Conservation (phyloP, 1,139 yeast genomes). For the Yamadazyma friedrichii region DNA sequence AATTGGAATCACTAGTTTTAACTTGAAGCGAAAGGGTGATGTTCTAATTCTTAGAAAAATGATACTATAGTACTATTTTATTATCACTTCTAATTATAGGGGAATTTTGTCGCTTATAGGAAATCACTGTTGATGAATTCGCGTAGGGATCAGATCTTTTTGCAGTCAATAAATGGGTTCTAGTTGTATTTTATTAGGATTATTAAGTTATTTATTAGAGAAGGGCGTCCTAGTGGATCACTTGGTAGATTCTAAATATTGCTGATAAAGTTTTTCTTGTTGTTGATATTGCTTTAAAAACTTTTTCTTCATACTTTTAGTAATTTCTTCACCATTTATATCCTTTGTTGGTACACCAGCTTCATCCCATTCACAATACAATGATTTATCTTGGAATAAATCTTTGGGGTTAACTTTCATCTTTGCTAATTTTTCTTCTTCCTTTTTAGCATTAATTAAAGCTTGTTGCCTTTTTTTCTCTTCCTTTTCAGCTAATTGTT, state of each 20-base stretch:
- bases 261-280: slow-evolving; percentile 80
- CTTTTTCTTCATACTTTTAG: slow-evolving; percentile 85
- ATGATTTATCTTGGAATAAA: slow-evolving; percentile 58
- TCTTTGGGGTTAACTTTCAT: slow-evolving; percentile 71
- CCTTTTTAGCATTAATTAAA: slow-evolving; percentile 52
- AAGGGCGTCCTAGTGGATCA: too few species aligned
- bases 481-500: slow-evolving; percentile 40
- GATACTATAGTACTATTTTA: not conserved
- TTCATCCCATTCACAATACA: slow-evolving; percentile 79
- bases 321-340: slow-evolving; percentile 77
- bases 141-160: slow-evolving; percentile 1
- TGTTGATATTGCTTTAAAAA: slow-evolving; percentile 71
- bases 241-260: slow-evolving; percentile 36
- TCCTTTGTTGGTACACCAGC: slow-evolving; percentile 81
- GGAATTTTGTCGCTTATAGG: not conserved
- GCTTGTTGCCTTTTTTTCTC: slow-evolving; percentile 40
- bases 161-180: not conserved
- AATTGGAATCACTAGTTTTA: too few species aligned
- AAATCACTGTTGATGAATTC: not conserved
- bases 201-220: not conserved
- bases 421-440: slow-evolving; percentile 63
- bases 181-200: not conserved
- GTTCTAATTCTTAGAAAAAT: too few species aligned
- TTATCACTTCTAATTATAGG: too few species aligned
- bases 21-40: too few species aligned